These are phyloP conservation scores for Kodamaea suecica DNA, from an alignment of 1,139 yeast species.

Conservation along the genomic window DNA sequence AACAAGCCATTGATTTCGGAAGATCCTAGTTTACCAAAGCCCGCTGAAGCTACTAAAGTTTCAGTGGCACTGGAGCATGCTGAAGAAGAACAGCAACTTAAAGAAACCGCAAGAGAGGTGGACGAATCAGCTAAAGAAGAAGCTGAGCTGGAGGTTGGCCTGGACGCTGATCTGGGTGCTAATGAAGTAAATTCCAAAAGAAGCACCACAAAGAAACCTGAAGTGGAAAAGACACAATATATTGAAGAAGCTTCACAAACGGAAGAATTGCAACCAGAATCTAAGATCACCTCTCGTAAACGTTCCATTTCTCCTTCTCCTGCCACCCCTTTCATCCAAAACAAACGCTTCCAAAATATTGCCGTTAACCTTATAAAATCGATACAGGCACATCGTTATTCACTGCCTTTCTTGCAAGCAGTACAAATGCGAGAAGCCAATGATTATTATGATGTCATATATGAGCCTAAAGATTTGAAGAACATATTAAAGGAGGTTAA, in stretches of 20 bases:
- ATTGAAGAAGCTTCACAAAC: slow-evolving; percentile 2
- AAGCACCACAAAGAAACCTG: slow-evolving; percentile 1
- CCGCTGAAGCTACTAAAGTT: background rate
- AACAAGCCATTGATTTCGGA: too few relatives aligned
- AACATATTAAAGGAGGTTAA: slow-evolving; percentile 57
- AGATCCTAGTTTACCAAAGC: background rate
- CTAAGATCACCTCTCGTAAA: slow-evolving; percentile 12
- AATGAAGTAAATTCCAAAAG: background rate
- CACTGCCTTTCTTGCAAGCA: slow-evolving; percentile 71
- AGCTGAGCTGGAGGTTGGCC: too few relatives aligned
- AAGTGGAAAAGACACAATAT: too few relatives aligned
- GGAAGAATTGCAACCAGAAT: background rate
- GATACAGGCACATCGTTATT: slow-evolving; percentile 67
- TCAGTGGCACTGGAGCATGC: too few relatives aligned
- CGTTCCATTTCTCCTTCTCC: slow-evolving; percentile 30
- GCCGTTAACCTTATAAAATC: slow-evolving; percentile 60
- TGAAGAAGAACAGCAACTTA: too few relatives aligned
- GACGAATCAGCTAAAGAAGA: slow-evolving; percentile 4
- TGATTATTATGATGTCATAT: slow-evolving; percentile 58
- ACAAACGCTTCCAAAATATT: slow-evolving; percentile 51
- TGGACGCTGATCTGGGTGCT: too few relatives aligned
- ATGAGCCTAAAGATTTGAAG: slow-evolving; percentile 66
- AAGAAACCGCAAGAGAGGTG: slow-evolving; percentile 1
- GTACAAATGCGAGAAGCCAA: slow-evolving; percentile 69
- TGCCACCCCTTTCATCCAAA: slow-evolving; percentile 22